These are phyloP conservation scores for Crassisporium funariophilum DNA, from an alignment of 768 basidiomycete species.

Conservation along the genomic window DNA sequence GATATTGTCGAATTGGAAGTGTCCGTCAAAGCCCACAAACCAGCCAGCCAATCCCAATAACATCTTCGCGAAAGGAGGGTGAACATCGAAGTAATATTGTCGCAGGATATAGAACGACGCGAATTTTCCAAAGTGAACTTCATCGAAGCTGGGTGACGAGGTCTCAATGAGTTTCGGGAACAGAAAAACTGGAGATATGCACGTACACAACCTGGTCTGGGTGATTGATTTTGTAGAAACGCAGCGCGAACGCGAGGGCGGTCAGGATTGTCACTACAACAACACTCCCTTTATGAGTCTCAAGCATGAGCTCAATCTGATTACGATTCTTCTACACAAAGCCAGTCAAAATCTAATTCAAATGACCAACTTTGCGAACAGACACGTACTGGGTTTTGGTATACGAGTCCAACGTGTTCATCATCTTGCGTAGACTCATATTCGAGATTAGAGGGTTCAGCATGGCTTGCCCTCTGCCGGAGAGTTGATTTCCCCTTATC, in stretches of 20 bases:
- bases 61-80: conserved; percentile 96
- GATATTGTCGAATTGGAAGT: conserved; percentile 93
- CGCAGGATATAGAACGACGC: conserved; percentile 91
- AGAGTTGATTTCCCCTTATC: conserved; percentile 28
- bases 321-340: conserved; percentile 55
- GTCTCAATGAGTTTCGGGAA: not conserved
- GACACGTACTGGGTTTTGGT: conserved; percentile 50
- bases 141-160: conserved; percentile 74
- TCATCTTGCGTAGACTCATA: conserved; percentile 46
- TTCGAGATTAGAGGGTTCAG: conserved; percentile 22
- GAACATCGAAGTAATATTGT: conserved; percentile 99
- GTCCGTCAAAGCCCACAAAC: conserved; percentile 95
- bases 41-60: conserved; percentile 93
- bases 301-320: conserved; percentile 60
- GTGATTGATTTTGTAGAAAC: conserved; percentile 93
- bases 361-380: conserved; percentile 1
- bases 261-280: conserved; percentile 67
- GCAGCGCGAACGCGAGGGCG: conserved; percentile 74
- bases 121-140: conserved; percentile 99
- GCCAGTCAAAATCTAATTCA: too few species aligned
- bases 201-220: conserved; percentile 94
- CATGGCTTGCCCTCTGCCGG: conserved; percentile 21
- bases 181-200: conserved; percentile 1
- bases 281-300: conserved; percentile 63
- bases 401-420: conserved; percentile 52